Evolutionary conservation across 2,329 filamentous ascomycete genomes (phyloP).

Genomic region (Cercospora zeae-maydis): DNA sequence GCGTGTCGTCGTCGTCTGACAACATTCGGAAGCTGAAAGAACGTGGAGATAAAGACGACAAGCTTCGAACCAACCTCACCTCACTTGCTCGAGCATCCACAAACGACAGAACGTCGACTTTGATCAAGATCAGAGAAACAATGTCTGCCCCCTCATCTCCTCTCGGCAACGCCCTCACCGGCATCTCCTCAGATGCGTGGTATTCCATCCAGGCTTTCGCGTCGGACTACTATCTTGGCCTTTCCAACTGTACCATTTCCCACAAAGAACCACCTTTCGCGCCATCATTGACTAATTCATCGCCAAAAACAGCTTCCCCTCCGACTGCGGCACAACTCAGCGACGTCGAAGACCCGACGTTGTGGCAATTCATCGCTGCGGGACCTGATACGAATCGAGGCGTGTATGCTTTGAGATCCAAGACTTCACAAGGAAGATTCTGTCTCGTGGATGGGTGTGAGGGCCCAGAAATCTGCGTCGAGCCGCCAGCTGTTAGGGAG

Average conservation of each 20-base stretch:
- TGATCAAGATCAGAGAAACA: neutral
- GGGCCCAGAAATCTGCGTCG: neutral
- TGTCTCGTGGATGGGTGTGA: slow-evolving; percentile 8
- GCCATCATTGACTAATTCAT: neutral
- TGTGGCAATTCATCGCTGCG: slow-evolving; percentile 15
- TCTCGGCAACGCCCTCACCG: slow-evolving; percentile 1
- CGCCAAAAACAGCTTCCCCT: neutral
- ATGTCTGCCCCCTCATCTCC: neutral
- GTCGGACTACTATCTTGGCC: slow-evolving; percentile 13
- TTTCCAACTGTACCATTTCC: slow-evolving; percentile 1
- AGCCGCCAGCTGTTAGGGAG: neutral
- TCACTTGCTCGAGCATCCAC: neutral
- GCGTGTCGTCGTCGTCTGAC: neutral
- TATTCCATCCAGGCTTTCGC: slow-evolving; percentile 14
- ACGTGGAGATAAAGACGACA: neutral
- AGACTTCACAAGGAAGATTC: slow-evolving; percentile 5
- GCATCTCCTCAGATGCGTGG: slow-evolving; percentile 9
- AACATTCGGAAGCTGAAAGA: neutral
- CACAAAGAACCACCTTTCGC: neutral
- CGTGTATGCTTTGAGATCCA: slow-evolving; percentile 13
- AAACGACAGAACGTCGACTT: neutral
- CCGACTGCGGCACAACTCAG: slow-evolving; percentile 6
- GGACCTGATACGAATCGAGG: slow-evolving; percentile 9
- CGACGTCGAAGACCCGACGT: slow-evolving; percentile 1
- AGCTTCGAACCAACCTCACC: neutral